Percentiles rank a stretch among this genome's conserved stretches.
These are phyloP conservation scores for Fraxinus cuspidata DNA, from an alignment of 257 asterid species.

Conservation along the genomic window DNA sequence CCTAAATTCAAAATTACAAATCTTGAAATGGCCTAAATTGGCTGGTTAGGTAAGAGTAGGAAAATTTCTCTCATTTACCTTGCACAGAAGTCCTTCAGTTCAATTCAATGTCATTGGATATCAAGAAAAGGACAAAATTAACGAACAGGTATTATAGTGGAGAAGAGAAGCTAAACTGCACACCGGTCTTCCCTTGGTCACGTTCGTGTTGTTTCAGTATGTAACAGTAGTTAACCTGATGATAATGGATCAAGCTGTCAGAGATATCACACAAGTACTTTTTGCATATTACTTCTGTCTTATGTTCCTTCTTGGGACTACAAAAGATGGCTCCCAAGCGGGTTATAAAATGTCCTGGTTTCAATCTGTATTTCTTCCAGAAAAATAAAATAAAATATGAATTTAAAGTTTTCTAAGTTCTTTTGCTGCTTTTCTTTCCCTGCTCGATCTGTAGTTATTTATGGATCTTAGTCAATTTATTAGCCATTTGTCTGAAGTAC, in stretches of 20 bases:
- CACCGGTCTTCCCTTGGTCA: slow-evolving; percentile 83
- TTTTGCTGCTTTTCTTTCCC: not conserved
- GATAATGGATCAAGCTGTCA: slow-evolving; percentile 25
- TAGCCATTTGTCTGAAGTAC: not conserved
- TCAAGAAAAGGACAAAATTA: slow-evolving; percentile 17
- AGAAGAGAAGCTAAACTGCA: slow-evolving; percentile 90
- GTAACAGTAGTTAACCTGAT: slow-evolving; percentile 81
- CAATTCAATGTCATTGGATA: slow-evolving; percentile 15
- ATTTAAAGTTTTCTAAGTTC: not conserved
- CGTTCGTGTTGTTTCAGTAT: slow-evolving; percentile 69
- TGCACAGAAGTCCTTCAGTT: slow-evolving; percentile 12
- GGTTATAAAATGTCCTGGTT: not conserved
- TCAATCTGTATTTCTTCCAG: not conserved
- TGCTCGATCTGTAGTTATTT: not conserved
- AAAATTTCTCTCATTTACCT: slow-evolving; percentile 22
- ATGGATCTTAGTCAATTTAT: slow-evolving; percentile 4
- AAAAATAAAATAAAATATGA: not conserved
- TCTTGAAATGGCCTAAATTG: slow-evolving; percentile 29
- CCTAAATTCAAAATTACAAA: slow-evolving; percentile 28
- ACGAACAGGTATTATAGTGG: slow-evolving; percentile 40
- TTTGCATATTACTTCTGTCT: too few species aligned
- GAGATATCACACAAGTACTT: slow-evolving; percentile 13
- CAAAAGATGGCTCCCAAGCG: not conserved
- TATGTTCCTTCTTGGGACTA: not conserved
- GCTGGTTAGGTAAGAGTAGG: slow-evolving; percentile 12